These are phyloP conservation scores for Hypocrella siamensis DNA, from an alignment of 2,329 filamentous ascomycete species.

Conservation along the genomic window DNA sequence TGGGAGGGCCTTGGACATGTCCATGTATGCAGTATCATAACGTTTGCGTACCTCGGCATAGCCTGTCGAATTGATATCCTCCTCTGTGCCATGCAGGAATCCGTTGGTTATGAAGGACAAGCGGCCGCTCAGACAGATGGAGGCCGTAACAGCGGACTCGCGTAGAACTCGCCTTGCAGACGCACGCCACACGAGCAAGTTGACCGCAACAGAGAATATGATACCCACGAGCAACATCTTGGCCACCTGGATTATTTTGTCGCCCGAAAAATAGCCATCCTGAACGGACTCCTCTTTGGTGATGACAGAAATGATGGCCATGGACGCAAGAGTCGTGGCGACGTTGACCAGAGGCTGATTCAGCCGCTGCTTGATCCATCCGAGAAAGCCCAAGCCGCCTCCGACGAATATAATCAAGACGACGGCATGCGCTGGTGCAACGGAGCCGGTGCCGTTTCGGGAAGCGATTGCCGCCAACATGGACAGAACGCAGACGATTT, in stretches of 20 bases:
- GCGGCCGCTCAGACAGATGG: constrained; percentile 65
- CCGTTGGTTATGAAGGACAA: constrained; percentile 66
- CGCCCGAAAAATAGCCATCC: constrained; percentile 62
- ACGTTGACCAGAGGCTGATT: constrained; percentile 71
- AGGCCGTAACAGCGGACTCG: constrained; percentile 54
- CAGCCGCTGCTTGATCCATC: constrained; percentile 70
- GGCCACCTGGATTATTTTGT: constrained; percentile 67
- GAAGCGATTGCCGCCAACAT: constrained; percentile 83
- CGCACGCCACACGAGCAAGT: constrained; percentile 61
- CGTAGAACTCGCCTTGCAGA: constrained; percentile 63
- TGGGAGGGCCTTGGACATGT: constrained; percentile 60
- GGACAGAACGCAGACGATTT: constrained; percentile 59
- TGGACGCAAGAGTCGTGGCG: constrained; percentile 69
- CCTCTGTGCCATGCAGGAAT: constrained; percentile 70
- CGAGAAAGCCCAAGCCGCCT: constrained; percentile 72
- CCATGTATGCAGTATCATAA: constrained; percentile 52
- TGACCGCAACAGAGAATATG: constrained; percentile 53
- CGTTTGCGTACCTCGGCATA: constrained; percentile 46
- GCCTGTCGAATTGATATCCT: constrained; percentile 52
- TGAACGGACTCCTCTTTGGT: constrained; percentile 87
- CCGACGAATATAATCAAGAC: constrained; percentile 75
- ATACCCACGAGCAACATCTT: constrained; percentile 77
- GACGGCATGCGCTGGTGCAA: constrained; percentile 59
- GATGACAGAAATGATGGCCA: constrained; percentile 77
- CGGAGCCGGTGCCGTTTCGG: constrained; percentile 46